These are phyloP conservation scores for Elsinoe necatrix DNA, from an alignment of 2,329 filamentous ascomycete species.

Conservation along the genomic window DNA sequence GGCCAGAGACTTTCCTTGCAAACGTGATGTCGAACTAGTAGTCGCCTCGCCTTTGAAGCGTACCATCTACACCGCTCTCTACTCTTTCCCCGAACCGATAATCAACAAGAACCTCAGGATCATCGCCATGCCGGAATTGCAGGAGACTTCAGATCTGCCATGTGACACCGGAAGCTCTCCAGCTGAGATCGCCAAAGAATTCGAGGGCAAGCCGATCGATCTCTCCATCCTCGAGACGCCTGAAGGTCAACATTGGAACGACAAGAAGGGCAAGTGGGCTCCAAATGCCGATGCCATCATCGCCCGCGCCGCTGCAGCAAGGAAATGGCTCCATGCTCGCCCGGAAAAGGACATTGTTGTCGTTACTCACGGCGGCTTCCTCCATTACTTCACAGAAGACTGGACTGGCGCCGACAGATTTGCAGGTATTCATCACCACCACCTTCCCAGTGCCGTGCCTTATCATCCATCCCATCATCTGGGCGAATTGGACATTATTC, in stretches of 20 bases:
- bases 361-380: conserved; percentile 19
- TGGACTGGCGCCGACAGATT: conserved; percentile 45
- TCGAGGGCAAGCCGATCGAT: conserved; percentile 55
- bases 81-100: conserved; percentile 55
- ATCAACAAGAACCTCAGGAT: conserved; percentile 43
- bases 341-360: conserved; percentile 17
- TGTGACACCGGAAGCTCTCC: conserved; percentile 65
- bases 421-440: conserved; percentile 29
- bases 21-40: conserved; percentile 58
- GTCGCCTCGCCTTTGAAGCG: conserved; percentile 72
- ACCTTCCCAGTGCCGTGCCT: conserved; percentile 8
- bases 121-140: conserved; percentile 62
- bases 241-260: conserved; percentile 57
- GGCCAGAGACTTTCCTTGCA: conserved; percentile 53
- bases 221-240: conserved; percentile 44
- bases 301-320: conserved; percentile 24
- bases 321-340: conserved; percentile 14
- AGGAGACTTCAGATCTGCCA: conserved; percentile 66
- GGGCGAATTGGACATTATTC: conserved; percentile 14
- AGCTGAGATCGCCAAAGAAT: conserved; percentile 50
- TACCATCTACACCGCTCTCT: conserved; percentile 68
- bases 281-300: conserved; percentile 46
- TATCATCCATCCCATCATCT: conserved; percentile 13
- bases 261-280: conserved; percentile 49
- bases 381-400: conserved; percentile 19